Evolutionary conservation across 1,139 yeast genomes (phyloP).

Genomic region (Arxiozyma bovina): DNA sequence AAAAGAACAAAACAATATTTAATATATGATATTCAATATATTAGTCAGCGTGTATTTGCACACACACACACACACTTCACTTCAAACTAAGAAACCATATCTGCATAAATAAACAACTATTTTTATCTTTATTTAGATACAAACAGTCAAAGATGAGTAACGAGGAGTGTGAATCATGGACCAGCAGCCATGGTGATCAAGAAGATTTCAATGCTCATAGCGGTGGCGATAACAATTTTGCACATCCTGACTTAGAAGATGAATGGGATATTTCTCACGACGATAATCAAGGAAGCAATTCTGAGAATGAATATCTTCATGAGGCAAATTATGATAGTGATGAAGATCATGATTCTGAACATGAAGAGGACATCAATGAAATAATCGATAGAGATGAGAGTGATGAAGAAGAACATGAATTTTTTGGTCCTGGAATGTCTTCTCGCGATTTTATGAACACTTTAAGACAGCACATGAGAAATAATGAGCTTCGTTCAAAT

Average conservation of each 20-base stretch:
- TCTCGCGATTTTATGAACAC: conserved; percentile 19
- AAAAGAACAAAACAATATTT: no score
- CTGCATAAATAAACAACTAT: background rate
- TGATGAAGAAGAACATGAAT: conserved; percentile 13
- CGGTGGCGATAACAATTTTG: conserved; percentile 6
- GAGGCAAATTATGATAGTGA: conserved; percentile 9
- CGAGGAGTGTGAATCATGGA: conserved; percentile 4
- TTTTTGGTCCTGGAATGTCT: conserved; percentile 14
- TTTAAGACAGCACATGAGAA: conserved; percentile 13
- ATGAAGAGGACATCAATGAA: conserved; percentile 8
- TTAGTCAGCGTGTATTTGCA: no score
- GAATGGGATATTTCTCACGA: background rate
- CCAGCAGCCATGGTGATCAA: conserved; percentile 7
- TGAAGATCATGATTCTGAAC: conserved; percentile 14
- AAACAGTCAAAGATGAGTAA: background rate
- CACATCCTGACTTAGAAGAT: background rate
- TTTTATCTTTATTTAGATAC: no score
- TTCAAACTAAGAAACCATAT: background rate
- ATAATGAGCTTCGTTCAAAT: conserved; percentile 15
- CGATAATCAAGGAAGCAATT: conserved; percentile 17
- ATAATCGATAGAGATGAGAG: conserved; percentile 11
- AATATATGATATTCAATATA: no score
- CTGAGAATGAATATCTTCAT: background rate
- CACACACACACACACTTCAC: no score
- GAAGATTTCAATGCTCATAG: background rate